Conservation (phyloP, 306 rosid genomes). For the Fragaria iinumae region DNA sequence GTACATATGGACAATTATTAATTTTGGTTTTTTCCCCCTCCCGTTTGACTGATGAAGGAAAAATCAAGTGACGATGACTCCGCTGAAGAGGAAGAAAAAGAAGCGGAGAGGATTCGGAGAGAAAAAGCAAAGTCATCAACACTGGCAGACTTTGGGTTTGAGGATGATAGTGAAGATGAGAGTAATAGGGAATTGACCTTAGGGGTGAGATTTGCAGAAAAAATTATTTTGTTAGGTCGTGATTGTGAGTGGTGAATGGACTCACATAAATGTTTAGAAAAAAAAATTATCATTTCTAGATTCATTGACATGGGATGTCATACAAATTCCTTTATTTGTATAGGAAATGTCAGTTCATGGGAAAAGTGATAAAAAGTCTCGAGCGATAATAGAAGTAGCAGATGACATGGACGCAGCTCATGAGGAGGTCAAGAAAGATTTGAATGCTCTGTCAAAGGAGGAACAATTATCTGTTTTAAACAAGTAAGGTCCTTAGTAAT, state of each 20-base stretch:
- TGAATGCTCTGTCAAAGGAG: slow-evolving; percentile 72
- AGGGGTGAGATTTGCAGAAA: slow-evolving; percentile 44
- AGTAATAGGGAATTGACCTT: slow-evolving; percentile 42
- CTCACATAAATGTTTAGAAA: neutral
- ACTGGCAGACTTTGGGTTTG: slow-evolving; percentile 67
- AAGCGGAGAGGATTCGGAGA: slow-evolving; percentile 53
- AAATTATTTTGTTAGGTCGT: slow-evolving; percentile 10
- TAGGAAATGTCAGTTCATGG: slow-evolving; percentile 65
- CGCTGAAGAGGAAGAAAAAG: slow-evolving; percentile 68
- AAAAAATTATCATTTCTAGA: slow-evolving; percentile 6
- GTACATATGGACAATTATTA: neutral
- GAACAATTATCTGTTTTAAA: slow-evolving; percentile 62
- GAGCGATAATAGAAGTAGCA: slow-evolving; percentile 17
- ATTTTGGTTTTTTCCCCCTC: neutral
- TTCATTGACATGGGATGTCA: slow-evolving; percentile 7
- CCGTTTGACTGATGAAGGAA: slow-evolving; percentile 37
- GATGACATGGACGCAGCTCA: slow-evolving; percentile 38
- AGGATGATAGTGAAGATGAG: slow-evolving; percentile 38
- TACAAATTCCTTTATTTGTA: neutral
- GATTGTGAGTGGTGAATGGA: neutral
- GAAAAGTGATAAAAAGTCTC: slow-evolving; percentile 27
- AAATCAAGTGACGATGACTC: slow-evolving; percentile 82
- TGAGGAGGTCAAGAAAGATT: slow-evolving; percentile 58
- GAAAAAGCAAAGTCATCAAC: slow-evolving; percentile 52
- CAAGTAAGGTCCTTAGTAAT: slow-evolving; percentile 33